Evolutionary conservation across 495 filamentous ascomycete genomes (phyloP).

Genomic region (Cetradonia linearis): DNA sequence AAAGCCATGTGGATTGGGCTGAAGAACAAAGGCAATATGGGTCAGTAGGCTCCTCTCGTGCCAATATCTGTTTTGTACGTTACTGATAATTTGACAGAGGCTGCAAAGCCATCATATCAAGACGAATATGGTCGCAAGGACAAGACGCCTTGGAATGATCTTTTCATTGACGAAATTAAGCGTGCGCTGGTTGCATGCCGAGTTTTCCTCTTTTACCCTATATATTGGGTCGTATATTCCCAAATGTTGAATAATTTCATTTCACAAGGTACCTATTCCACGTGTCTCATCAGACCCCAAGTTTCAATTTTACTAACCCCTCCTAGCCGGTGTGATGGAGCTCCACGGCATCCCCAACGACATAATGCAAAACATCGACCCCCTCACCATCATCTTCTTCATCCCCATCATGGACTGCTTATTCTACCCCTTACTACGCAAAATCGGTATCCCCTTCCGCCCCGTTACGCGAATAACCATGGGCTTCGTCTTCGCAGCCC

Average conservation of each 20-base stretch:
- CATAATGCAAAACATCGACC: slow-evolving; percentile 67
- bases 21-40: slow-evolving; percentile 32
- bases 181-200: slow-evolving; percentile 50
- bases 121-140: slow-evolving; percentile 34
- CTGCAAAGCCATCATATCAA: slow-evolving; percentile 51
- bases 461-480: slow-evolving; percentile 64
- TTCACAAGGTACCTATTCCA: slow-evolving; percentile 28
- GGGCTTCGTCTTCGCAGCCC: slow-evolving; percentile 51
- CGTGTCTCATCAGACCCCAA: background rate
- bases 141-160: slow-evolving; percentile 46
- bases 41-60: background rate
- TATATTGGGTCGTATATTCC: slow-evolving; percentile 44
- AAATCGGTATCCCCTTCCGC: slow-evolving; percentile 52
- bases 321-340: slow-evolving; percentile 59
- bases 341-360: slow-evolving; percentile 69
- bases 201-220: slow-evolving; percentile 50
- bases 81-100: slow-evolving; percentile 30
- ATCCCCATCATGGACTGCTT: slow-evolving; percentile 64
- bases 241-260: slow-evolving; percentile 39
- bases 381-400: slow-evolving; percentile 65
- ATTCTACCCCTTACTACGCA: slow-evolving; percentile 58
- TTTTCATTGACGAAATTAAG: slow-evolving; percentile 54
- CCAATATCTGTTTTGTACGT: background rate
- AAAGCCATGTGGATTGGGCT: slow-evolving; percentile 50
- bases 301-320: slow-evolving; percentile 27